Percentiles rank a stretch among this genome's conserved stretches.
Evolutionary conservation across 2,329 filamentous ascomycete genomes (phyloP).

Genomic region (Pestalotiopsis sp.): DNA sequence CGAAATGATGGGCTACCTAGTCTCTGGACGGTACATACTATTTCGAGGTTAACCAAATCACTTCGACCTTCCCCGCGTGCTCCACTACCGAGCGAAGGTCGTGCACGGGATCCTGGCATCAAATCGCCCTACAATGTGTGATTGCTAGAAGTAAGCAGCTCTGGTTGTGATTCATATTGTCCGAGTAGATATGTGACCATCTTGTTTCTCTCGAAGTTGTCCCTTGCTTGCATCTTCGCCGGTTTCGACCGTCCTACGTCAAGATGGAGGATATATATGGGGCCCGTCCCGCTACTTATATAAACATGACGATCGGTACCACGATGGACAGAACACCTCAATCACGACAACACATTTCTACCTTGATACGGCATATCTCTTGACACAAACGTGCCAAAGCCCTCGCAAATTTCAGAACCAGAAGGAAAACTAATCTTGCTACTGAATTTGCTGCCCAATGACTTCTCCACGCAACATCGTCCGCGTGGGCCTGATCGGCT

Average conservation of each 20-base stretch:
- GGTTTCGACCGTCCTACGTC: not conserved
- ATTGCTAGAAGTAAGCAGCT: not conserved
- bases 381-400: not conserved
- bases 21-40: not conserved
- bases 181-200: not conserved
- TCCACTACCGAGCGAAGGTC: not conserved
- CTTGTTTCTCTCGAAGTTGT: not conserved
- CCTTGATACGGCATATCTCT: not conserved
- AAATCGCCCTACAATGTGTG: not conserved
- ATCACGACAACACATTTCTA: not conserved
- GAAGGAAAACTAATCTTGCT: not conserved
- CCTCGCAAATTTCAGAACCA: not conserved
- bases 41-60: not conserved
- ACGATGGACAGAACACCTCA: not conserved
- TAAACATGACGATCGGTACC: not conserved
- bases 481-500: not conserved
- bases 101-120: not conserved
- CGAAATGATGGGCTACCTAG: not conserved
- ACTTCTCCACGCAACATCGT: not conserved
- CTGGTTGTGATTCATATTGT: not conserved
- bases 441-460: not conserved
- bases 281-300: not conserved
- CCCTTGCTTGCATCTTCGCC: not conserved
- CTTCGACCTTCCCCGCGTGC: not conserved
- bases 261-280: not conserved